A percentile compares a stretch with the other conserved stretches of the same genome.
Evolutionary conservation across 805 yeast genomes (phyloP).

Genomic region (Saccharomycopsis fodiens): DNA sequence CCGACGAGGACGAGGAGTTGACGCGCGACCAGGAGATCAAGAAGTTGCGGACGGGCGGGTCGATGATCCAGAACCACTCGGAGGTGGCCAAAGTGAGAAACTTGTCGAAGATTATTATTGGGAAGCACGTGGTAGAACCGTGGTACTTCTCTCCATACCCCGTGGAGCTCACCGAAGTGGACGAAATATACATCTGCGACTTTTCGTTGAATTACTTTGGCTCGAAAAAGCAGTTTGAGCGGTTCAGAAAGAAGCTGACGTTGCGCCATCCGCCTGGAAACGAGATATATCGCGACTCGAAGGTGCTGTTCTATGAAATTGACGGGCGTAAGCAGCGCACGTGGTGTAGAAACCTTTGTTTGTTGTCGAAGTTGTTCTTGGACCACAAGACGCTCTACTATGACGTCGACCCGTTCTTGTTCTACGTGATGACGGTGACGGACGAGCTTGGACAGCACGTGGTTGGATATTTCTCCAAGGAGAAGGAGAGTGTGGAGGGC

Average conservation of each 20-base stretch:
- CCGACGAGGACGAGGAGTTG: conserved; percentile 58
- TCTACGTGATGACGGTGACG: conserved; percentile 88
- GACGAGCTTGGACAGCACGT: conserved; percentile 91
- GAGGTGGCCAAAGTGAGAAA: conserved; percentile 91
- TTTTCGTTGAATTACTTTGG: conserved; percentile 86
- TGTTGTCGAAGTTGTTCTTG: conserved; percentile 79
- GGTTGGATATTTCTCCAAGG: conserved; percentile 95
- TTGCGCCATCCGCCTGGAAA: conserved; percentile 97
- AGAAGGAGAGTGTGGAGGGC: conserved; percentile 90
- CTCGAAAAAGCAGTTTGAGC: conserved; percentile 81
- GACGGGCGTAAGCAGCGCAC: conserved; percentile 95
- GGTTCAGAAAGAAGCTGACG: conserved; percentile 82
- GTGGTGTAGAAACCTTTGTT: conserved; percentile 94
- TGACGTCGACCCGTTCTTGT: conserved; percentile 96
- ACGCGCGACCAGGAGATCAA: conserved; percentile 89
- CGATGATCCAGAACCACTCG: conserved; percentile 85
- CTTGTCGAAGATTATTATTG: conserved; percentile 69
- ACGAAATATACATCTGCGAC: conserved; percentile 83
- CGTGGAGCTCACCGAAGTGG: conserved; percentile 86
- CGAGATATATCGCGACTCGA: conserved; percentile 89
- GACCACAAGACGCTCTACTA: conserved; percentile 96
- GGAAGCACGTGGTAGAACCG: conserved; percentile 89
- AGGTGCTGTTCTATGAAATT: conserved; percentile 91
- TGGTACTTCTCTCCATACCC: conserved; percentile 99
- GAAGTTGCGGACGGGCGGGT: conserved; percentile 87